Evolutionary conservation across 441 rosid species (phyloP).

Genomic region (Biscutella auriculata): DNA sequence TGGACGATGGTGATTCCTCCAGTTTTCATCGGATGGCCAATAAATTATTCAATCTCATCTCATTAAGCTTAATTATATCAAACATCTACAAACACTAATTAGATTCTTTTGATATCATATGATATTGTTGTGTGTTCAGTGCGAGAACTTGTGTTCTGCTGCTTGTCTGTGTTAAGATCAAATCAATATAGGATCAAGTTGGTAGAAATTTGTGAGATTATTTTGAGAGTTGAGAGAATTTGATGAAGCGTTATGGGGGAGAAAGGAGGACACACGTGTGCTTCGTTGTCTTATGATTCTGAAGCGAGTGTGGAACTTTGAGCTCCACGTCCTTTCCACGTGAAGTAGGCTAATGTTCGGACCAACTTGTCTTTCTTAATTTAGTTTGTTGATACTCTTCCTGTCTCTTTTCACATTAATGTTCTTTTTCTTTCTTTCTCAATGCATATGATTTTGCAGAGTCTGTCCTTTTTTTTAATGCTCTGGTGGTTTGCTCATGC

Average conservation of each 20-base stretch:
- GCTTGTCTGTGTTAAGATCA: not conserved
- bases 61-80: not conserved
- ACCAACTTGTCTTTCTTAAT: slow-evolving; percentile 20
- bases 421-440: not conserved
- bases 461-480: not conserved
- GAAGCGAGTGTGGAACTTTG: slow-evolving; percentile 17
- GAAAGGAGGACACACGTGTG: slow-evolving; percentile 22
- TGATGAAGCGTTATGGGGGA: slow-evolving; percentile 21
- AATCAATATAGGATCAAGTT: not conserved
- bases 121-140: no score
- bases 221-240: not conserved
- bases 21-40: not conserved
- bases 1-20: slow-evolving; percentile 1
- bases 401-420: slow-evolving; percentile 15
- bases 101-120: no score
- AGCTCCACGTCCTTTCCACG: slow-evolving; percentile 22
- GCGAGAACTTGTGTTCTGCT: not conserved
- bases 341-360: slow-evolving; percentile 9
- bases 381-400: slow-evolving; percentile 6
- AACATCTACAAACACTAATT: not conserved
- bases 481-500: slow-evolving; percentile 2
- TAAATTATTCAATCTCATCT: no score
- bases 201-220: not conserved
- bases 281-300: slow-evolving; percentile 20
- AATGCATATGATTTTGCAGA: not conserved